Evolutionary conservation across 2,329 filamentous ascomycete species (phyloP), one percentile per base, ranked within the genome.

Genomic region (Aphanocladium album): DNA sequence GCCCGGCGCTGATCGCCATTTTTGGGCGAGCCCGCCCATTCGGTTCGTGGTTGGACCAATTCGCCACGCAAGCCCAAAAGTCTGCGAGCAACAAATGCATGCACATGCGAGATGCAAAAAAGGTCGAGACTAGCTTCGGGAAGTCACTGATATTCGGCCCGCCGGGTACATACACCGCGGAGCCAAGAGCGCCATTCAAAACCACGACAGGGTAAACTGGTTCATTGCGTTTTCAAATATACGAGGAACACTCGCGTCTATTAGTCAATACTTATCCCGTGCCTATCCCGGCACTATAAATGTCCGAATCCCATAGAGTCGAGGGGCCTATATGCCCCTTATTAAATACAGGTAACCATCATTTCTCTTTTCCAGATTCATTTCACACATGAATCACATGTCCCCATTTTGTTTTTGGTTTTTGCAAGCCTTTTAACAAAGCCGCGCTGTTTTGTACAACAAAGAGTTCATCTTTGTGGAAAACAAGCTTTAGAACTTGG

Each of bases 401-500:
- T 30, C 25, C 30, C 12, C 27, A 21, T 47, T 47, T 47, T 47
- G n/a, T 47, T 21, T 4, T 11, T 47, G n/a, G n/a, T 23, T 47
- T 21, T 21, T 17, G 5, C 7, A 43, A 43, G 5, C 12, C 39
- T 5, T 43, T 16, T 7, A 27, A n/a, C n/a, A n/a, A n/a, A n/a
- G n/a, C n/a, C n/a, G n/a, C n/a, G n/a, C n/a, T 27, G 8, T 49
- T 51, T 30, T 51, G 17, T 11, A n/a, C n/a, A n/a, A n/a, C n/a
- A n/a, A n/a, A n/a, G n/a, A n/a, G n/a, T n/a, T n/a, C n/a, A n/a
- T n/a, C n/a, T n/a, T n/a, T n/a, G n/a, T n/a, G n/a, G n/a, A n/a
- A n/a, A n/a, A n/a, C n/a, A n/a, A n/a, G n/a, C n/a, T 27, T 51
- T 80, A 91, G 62, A 93, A 74, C 83, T 95, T 95, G 61, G 83